A percentile compares a stretch with the other conserved stretches of the same genome.
phyloP scores from a whole-genome alignment of 805 yeast genomes.

The Candida maesae region DNA sequence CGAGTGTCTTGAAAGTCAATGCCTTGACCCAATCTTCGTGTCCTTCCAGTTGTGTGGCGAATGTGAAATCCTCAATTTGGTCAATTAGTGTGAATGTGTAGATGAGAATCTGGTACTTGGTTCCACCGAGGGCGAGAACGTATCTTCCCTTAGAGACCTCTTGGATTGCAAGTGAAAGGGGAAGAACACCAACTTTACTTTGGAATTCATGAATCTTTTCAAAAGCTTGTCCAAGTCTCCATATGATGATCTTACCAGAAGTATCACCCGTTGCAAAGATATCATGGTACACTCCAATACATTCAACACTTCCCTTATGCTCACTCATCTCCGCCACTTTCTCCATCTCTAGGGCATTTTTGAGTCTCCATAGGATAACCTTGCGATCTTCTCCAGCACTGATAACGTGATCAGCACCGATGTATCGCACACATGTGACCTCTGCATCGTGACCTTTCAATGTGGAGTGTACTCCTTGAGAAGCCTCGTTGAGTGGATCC shows the following conservation, averaged over 20 bases:
- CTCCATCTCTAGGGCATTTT: slow-evolving; percentile 14
- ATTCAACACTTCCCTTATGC: slow-evolving; percentile 51
- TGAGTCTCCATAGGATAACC: slow-evolving; percentile 55
- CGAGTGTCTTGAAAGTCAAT: slow-evolving; percentile 49
- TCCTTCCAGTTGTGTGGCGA: slow-evolving; percentile 64
- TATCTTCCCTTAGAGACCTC: slow-evolving; percentile 32
- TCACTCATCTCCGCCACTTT: slow-evolving; percentile 30
- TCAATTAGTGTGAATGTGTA: slow-evolving; percentile 39
- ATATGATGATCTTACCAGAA: slow-evolving; percentile 52
- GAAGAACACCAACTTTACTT: slow-evolving; percentile 47
- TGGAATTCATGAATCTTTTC: slow-evolving; percentile 30
- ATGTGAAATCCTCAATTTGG: slow-evolving; percentile 26
- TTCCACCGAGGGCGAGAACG: slow-evolving; percentile 71
- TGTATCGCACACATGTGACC: slow-evolving; percentile 64
- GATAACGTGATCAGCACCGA: slow-evolving; percentile 43
- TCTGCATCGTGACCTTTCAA: slow-evolving; percentile 58
- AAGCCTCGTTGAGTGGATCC: slow-evolving; percentile 45
- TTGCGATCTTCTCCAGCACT: slow-evolving; percentile 67
- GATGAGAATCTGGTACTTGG: slow-evolving; percentile 50
- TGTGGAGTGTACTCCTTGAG: slow-evolving; percentile 49
- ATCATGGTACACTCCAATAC: slow-evolving; percentile 38
- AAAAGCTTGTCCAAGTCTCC: slow-evolving; percentile 37
- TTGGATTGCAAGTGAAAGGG: slow-evolving; percentile 37
- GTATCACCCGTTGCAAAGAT: slow-evolving; percentile 61
- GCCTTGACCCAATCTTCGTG: slow-evolving; percentile 97